phyloP scores from a whole-genome alignment of 768 basidiomycete genomes.

The Suillus spraguei region DNA sequence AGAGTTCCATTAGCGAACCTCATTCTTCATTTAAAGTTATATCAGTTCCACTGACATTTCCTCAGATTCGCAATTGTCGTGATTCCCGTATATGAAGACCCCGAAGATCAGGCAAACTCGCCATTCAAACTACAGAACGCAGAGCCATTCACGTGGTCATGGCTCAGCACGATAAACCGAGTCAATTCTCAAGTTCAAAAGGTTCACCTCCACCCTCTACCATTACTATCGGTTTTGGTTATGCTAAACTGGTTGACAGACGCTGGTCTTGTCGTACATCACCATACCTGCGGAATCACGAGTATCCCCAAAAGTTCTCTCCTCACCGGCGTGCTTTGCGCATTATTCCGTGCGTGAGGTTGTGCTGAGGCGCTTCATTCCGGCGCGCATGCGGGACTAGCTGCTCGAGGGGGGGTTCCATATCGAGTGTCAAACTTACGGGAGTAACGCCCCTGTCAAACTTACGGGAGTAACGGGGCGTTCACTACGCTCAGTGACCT shows the following conservation, averaged over 20 bases:
- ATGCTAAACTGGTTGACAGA: conserved; percentile 47
- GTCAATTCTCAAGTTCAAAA: conserved; percentile 2
- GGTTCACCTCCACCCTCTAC: background rate
- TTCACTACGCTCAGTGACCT: background rate
- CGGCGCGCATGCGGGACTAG: conserved; percentile 90
- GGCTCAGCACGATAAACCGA: conserved; percentile 36
- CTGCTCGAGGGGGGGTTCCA: background rate
- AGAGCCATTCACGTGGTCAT: conserved; percentile 80
- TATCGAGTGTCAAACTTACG: background rate
- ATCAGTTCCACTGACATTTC: background rate
- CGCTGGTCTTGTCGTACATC: conserved; percentile 87
- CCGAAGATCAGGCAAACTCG: conserved; percentile 65
- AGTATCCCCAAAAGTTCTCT: conserved; percentile 50
- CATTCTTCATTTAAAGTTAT: background rate
- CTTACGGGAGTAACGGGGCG: background rate
- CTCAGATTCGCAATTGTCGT: conserved; percentile 88
- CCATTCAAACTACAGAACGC: conserved; percentile 66
- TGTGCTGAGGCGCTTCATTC: conserved; percentile 81
- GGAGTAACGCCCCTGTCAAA: background rate
- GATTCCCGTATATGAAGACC: conserved; percentile 88
- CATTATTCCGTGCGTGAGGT: conserved; percentile 87
- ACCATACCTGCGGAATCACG: conserved; percentile 83
- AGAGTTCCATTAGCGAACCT: background rate
- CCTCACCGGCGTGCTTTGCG: conserved; percentile 73
- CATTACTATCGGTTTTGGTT: background rate